Evolutionary conservation across 345 rosid species (phyloP).

Genomic region (Balakata baccata): DNA sequence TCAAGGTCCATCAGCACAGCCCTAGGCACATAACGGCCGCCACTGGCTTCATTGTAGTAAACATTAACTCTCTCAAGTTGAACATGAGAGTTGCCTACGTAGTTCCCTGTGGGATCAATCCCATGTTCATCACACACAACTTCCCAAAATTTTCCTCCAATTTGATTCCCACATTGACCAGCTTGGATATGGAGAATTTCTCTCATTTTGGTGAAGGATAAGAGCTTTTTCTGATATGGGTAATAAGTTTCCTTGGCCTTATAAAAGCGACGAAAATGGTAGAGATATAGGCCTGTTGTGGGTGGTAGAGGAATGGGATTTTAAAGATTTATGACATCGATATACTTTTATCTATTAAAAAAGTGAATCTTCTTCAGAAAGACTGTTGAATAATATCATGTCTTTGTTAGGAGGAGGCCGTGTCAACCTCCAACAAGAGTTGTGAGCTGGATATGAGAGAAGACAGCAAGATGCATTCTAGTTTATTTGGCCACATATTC

Average conservation of each 20-base stretch:
- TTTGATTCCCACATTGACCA: slow-evolving; percentile 62
- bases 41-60: slow-evolving; percentile 57
- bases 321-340: slow-evolving; percentile 20
- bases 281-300: slow-evolving; percentile 7
- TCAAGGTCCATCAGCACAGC: slow-evolving; percentile 58
- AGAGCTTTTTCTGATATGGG: neutral
- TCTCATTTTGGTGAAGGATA: slow-evolving; percentile 35
- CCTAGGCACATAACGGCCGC: slow-evolving; percentile 54
- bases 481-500: slow-evolving; percentile 26
- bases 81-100: slow-evolving; percentile 38
- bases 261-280: neutral
- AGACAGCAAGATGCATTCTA: slow-evolving; percentile 33
- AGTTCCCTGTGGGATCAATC: slow-evolving; percentile 44
- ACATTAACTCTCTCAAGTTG: slow-evolving; percentile 61
- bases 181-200: slow-evolving; percentile 64
- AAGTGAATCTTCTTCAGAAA: neutral
- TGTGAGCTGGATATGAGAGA: slow-evolving; percentile 47
- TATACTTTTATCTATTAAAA: neutral
- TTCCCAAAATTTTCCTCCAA: slow-evolving; percentile 62
- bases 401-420: slow-evolving; percentile 31
- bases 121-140: slow-evolving; percentile 61
- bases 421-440: slow-evolving; percentile 34
- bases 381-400: slow-evolving; percentile 22
- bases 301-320: slow-evolving; percentile 17
- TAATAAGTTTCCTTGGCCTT: neutral